Evolutionary conservation across 768 basidiomycete genomes (phyloP), one percentile per base, ranked within the genome.

Genomic region (Podaxis sp.): DNA sequence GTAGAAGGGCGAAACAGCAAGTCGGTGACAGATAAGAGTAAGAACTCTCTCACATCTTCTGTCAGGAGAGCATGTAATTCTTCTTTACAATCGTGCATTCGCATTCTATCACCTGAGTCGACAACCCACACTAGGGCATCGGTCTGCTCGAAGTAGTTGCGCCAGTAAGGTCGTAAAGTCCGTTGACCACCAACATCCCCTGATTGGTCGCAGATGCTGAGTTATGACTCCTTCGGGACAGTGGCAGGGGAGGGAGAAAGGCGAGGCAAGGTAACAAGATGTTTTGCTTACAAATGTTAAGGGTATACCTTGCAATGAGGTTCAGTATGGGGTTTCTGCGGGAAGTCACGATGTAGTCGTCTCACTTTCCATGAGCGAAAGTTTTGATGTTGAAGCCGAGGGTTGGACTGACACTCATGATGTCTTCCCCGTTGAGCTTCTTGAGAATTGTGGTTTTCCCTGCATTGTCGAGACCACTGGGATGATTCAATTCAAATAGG

Each of bases 351-450:
- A 66, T 64, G 64, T 60, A 56, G 40, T 70, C 83, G 74, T 50
- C 62, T 64, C 79, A 98, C 93, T 90, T 90, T 74, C 89, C 83
- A 73, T 97, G 91, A 27, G 86, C 79, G 68, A 98, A 93, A 5
- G 96, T 97, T 80, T 95, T 96, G 81, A 98, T 99, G 73, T 98
- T 97, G 82, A 99, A 99, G 10, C 97, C 97, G 13, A 99, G 78
- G 9, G 97, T 98, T 1, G 97, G 97, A 68, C 90, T 93, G 58
- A 98, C 87, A 55, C 80, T 83, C 68, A 80, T 81, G 66, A 96
- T 93, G 73, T 96, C 91, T 74, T 98, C 96, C 21, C 87, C 90
- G 63, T 91, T 95, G 63, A 98, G 80, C 72, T 91, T 93, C 79
- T 98, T 98, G 61, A 98, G 74, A 65, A 98, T 97, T 1, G 96